Base-by-base conservation (phyloP, 1,139 yeast genomes). In the Tardiomyces digboiensis region DNA sequence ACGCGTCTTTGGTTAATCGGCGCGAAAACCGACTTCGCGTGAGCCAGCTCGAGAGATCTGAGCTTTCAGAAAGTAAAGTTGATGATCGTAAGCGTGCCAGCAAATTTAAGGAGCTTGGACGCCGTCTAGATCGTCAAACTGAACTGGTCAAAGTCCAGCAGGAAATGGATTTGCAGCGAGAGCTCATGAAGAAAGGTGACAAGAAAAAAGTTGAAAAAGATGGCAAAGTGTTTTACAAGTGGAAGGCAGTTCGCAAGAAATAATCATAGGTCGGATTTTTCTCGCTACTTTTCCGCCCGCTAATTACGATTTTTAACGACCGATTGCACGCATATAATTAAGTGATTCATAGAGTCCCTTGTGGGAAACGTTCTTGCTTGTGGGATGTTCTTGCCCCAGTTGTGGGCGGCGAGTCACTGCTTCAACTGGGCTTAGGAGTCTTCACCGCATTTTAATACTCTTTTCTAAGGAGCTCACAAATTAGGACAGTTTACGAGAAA, bases 141-240 rank as follows among this genome's bases (percentile, higher is more conserved):
- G 58, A 54, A 42, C 41, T 39, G 10, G 19, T 14, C 58, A 69
- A 33, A 64, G 82, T 46, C 74, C 81, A 57, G 71, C 70, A 49
- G 71, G 86, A 57, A 44, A 52, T 60, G 20, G 57, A 58, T 29
- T 58, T 75, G 48, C 93, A 88, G 55, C 76, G 84, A 48, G 95
- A 89, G 59, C 74, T 88, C 48, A 86, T 89, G 95, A 86, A 86
- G 62, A 82, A 81, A 53, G 97, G 97, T 0, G 78, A 78, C 48
- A 86, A 84, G 66, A 84, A 82, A 72, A 89, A 88, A 68, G 61
- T 82, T 3, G 81, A 73, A 46, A 65, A 71, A 13, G 72, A 76
- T 39, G 97, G 97, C 2, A 74, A 74, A 48, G 75, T 75, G 1
- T 70, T 72, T n/a, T 89, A 76, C 68, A 85, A 85, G 67, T 89